Base-by-base conservation (phyloP, 2,329 filamentous ascomycete genomes). In the Diaporthe humulicola region DNA sequence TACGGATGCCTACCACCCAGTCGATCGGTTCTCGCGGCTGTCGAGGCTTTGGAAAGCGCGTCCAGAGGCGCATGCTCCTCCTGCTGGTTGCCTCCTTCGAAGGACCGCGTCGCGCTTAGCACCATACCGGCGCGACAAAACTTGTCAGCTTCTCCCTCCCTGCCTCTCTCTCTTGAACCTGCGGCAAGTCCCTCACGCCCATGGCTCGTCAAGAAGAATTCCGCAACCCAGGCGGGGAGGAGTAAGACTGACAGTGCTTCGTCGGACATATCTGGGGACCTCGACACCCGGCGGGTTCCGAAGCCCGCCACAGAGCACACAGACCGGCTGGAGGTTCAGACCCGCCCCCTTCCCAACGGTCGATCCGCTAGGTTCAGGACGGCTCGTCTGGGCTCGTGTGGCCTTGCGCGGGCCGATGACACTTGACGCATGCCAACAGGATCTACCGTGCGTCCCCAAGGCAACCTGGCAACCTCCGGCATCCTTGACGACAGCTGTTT, bases 361-460 rank as follows among this genome's bases (percentile, higher is more conserved):
- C 40, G 48, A 71, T 30, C 22, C 57, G 48, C 57, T 72, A 72
- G 40, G 36, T n/a, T n/a, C 48, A 54, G 36, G 48, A 64, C 60
- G 60, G 60, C 60, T 64, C 60, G 40, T 48, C 40, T 48, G 57
- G 57, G 48, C 45, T 22, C 56, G 45, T 54, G 33, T 64, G 70
- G 69, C 52, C 48, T 36, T 58, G 22, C 48, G 54, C 69, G 57
- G 70, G 45, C 57, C 57, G 57, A 72, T 64, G 57, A 33, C 70
- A 72, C 70, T 56, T 56, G 70, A 72, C 70, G 54, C 57, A 64
- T 72, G 57, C 54, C 42, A 72, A 72, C 57, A 64, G 33, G 17
- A 64, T 50, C 45, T 72, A 36, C 70, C 54, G 57, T 72, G 57
- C 57, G 57, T 54, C 57, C 42, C 56, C 22, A 38, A 61, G 70